Percentiles rank a stretch among this genome's conserved stretches.
These are phyloP conservation scores for Pseudogymnoascus destructans DNA, from an alignment of 2,329 filamentous ascomycete genomes.

Conservation along the genomic window DNA sequence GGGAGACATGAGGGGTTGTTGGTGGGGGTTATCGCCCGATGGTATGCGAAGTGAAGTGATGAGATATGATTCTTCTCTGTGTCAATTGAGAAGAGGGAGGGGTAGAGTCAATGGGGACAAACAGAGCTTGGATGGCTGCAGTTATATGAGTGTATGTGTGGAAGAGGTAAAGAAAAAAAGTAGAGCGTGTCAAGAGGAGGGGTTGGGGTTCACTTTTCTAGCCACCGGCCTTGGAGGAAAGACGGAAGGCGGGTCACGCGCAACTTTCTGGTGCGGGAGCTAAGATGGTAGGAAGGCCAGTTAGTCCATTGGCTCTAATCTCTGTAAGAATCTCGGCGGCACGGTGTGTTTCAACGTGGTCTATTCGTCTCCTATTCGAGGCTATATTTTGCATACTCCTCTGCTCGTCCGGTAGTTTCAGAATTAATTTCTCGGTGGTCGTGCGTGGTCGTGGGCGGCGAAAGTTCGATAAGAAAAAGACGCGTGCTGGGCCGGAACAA, in stretches of 20 bases:
- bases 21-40: neutral
- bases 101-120: neutral
- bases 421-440: neutral
- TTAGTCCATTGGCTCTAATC: neutral
- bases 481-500: neutral
- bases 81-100: neutral
- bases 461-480: neutral
- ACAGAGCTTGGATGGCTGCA: neutral
- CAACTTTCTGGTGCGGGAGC: neutral
- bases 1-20: constrained; percentile 33
- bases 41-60: neutral
- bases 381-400: neutral
- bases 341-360: neutral
- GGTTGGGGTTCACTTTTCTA: neutral
- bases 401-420: neutral
- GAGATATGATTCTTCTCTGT: neutral
- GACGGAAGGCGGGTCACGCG: neutral
- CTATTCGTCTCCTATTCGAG: neutral
- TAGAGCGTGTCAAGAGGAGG: neutral
- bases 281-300: neutral
- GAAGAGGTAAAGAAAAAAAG: neutral
- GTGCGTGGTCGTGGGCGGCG: neutral
- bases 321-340: neutral
- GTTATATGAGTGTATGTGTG: neutral
- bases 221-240: neutral